phyloP scores from a whole-genome alignment of 2,329 filamentous ascomycete genomes.

The Neocucurbitaria cava region DNA sequence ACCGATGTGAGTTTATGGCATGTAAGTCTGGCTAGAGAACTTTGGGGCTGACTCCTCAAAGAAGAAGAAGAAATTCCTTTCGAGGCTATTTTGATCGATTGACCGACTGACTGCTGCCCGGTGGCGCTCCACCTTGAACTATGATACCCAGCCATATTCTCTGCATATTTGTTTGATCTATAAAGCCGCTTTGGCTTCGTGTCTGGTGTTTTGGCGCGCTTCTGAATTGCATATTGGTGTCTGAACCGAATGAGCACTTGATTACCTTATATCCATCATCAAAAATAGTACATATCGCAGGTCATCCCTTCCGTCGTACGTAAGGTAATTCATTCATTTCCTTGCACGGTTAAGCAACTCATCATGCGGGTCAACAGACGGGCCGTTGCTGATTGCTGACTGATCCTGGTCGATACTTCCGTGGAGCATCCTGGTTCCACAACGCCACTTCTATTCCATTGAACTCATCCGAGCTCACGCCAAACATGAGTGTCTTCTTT shows the following conservation, averaged over 20 bases:
- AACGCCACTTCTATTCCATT: neutral
- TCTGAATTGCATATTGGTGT: neutral
- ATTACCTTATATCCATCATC: neutral
- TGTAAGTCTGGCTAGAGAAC: neutral
- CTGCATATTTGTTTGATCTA: neutral
- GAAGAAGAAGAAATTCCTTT: conserved; percentile 33
- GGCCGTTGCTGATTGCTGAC: neutral
- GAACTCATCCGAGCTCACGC: neutral
- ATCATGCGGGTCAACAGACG: neutral
- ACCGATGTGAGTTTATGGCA: conserved; percentile 23
- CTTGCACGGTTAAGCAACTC: neutral
- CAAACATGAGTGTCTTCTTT: neutral
- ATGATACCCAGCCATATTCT: conserved; percentile 10
- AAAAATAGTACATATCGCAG: neutral
- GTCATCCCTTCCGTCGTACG: neutral
- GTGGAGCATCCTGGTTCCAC: neutral
- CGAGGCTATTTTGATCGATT: conserved; percentile 26
- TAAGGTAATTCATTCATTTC: neutral
- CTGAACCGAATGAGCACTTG: too few relatives aligned
- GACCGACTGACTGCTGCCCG: neutral
- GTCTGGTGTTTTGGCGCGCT: neutral
- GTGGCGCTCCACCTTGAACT: neutral
- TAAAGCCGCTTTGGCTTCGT: neutral
- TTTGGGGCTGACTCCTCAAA: conserved; percentile 10
- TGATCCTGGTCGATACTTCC: neutral